Conservation (phyloP, 2,329 filamentous ascomycete genomes). For the Ophiostoma sp. region DNA sequence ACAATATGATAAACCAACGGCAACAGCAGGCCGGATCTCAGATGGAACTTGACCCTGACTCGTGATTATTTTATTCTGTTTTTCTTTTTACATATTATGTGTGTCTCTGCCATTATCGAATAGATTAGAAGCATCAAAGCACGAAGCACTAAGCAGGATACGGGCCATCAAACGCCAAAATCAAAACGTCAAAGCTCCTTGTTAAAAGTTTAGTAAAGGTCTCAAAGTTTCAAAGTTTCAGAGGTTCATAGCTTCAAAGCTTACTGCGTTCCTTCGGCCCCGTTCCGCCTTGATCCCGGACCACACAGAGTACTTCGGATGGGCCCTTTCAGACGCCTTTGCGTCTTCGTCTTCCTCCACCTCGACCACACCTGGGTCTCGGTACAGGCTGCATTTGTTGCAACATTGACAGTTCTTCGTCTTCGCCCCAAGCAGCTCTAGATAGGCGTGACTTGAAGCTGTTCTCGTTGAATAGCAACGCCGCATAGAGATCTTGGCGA, state of each 20-base stretch:
- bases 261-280: not conserved
- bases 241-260: not conserved
- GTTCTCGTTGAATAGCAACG: too few relatives aligned
- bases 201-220: too few relatives aligned
- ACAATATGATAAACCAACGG: not conserved
- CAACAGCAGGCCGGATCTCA: not conserved
- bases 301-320: not conserved
- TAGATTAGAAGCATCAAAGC: not conserved
- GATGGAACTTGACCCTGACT: not conserved
- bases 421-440: not conserved
- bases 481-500: not conserved
- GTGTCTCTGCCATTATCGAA: not conserved
- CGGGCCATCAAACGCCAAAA: not conserved
- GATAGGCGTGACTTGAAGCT: not conserved
- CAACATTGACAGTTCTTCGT: not conserved
- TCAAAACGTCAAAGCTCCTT: not conserved
- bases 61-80: not conserved
- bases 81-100: not conserved
- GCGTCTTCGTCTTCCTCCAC: constrained; percentile 18
- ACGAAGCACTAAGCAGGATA: not conserved
- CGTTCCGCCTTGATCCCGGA: constrained; percentile 2
- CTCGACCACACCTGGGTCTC: constrained; percentile 20
- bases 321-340: not conserved
- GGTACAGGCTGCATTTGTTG: constrained; percentile 5
- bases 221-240: too few relatives aligned